Base-by-base conservation (phyloP, 2,329 filamentous ascomycete species). In the Scortechinia acanthostroma region DNA sequence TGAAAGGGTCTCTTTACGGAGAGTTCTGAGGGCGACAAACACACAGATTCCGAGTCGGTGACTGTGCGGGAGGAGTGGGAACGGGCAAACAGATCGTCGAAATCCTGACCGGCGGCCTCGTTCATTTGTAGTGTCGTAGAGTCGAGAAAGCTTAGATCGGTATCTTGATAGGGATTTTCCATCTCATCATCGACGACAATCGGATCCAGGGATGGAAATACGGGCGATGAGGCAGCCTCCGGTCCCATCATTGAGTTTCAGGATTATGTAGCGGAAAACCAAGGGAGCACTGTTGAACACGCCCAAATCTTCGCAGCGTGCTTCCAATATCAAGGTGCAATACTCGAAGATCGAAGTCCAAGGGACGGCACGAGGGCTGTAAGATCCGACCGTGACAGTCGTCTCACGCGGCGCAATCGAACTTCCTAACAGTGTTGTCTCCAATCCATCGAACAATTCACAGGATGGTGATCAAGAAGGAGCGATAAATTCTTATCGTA, bases 101-200 rank as follows among this genome's bases (percentile, higher is more conserved):
- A 68, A 33, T 65, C 62, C 28, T 60, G 59, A 30, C 61, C 64
- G 42, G 61, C 60, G 25, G 56, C 56, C 23, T 60, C 53, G 14
- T 57, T 53, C 43, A 62, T 59, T 28, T 66, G 58, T 21, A 62
- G 55, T 45, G 60, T 55, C 42, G 59, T 53, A 20, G 59, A 57
- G 45, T 68, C 59, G 42, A 70, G 56, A 40, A 69, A 66, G 45
- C 65, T 62, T 57, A 69, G 61, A 46, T 69, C 62, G 43, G 59
- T 55, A 47, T 68, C 60, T 46, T 60, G 58, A 47, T 63, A 65
- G 23, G 58, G 49, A 45, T 58, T 60, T 46, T 63, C 63, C 61
- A 68, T 64, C 25, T 68, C 64, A 53, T 61, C 62, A 51, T 66
- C 63, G 45, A 66, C 53, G 43, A 67, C 63, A 45, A 66, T 58